Base-by-base conservation (phyloP, 257 asterid genomes). In the Solanum sitiens region DNA sequence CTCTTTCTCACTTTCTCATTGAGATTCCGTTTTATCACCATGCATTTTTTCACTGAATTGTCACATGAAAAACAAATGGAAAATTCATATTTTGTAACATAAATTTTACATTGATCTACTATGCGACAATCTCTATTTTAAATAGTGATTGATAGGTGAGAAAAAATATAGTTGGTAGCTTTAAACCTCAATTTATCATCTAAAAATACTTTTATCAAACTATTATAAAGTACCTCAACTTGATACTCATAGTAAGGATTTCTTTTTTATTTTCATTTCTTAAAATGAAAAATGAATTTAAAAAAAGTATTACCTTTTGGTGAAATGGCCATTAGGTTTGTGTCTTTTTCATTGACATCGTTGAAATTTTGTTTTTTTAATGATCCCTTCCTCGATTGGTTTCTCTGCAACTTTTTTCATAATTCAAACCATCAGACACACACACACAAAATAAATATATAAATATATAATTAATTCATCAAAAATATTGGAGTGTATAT, bases 341-440 rank as follows among this genome's bases (percentile, higher is more conserved):
- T 86, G 61, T 91, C 94, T 89, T 90, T 93, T 20, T 93, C 97
- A 88, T 53, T 88, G 83, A 71, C 73, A 27, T 8, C 71, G 67
- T 82, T 67, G 13, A 77, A 30, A 44, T 82, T 90, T 87, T 76
- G 77, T 88, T 92, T 93, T 92, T 90, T 92, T 77, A 20, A 76
- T 33, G 94, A 90, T 87, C 92, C 95, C 86, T 94, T 93, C 88
- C 98, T 93, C 20, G 99, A 93, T 87, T 94, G 93, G 80, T 87
- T 94, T 90, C 96, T 94, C 97, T 95, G 99, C 94, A 95, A 87
- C 92, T 93, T 92, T 86, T 82, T 80, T 30, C 42, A 35, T 50
- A 8, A n/a, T 67, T 85, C 90, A 74, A 85, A 85, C 5, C 84
- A 84, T 86, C 35, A 90, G 18, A 83, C 63, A 21, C 61, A 59